Evolutionary conservation across 768 basidiomycete species (phyloP).

Genomic region (Pisolithus microcarpus): DNA sequence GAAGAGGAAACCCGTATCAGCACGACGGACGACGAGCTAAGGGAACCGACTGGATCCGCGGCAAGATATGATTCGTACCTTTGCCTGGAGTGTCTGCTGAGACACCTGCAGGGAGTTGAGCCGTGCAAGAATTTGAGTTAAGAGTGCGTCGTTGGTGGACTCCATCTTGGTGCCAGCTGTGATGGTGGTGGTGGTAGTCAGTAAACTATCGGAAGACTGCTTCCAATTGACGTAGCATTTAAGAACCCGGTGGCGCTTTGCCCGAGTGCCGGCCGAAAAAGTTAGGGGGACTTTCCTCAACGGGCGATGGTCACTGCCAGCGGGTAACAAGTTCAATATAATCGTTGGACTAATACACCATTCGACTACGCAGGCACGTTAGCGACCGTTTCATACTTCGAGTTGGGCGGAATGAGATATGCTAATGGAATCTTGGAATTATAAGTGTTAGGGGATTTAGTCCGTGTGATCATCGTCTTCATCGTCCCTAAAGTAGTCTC

Average conservation of each 20-base stretch:
- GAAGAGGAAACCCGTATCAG: not conserved
- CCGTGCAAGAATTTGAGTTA: constrained; percentile 68
- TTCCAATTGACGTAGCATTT: not conserved
- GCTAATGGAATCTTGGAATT: not conserved
- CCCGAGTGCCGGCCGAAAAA: too few relatives aligned
- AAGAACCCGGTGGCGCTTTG: not conserved
- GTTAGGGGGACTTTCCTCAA: too few relatives aligned
- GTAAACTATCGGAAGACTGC: not conserved
- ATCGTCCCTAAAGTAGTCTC: constrained; percentile 6
- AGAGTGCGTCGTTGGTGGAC: constrained; percentile 42
- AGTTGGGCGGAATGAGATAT: not conserved
- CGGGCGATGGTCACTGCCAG: too few relatives aligned
- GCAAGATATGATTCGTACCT: constrained; percentile 39
- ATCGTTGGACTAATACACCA: not conserved
- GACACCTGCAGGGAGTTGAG: constrained; percentile 64
- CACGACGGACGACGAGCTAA: constrained; percentile 2
- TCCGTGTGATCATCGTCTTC: constrained; percentile 3
- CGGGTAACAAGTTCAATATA: too few relatives aligned
- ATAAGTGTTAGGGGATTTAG: too few relatives aligned
- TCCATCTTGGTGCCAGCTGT: constrained; percentile 9
- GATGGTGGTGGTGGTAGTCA: constrained; percentile 1
- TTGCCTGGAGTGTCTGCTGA: constrained; percentile 73
- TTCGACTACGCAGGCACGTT: not conserved
- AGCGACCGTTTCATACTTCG: not conserved
- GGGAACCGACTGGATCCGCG: not conserved